These are phyloP conservation scores for Solanum hybrid DNA, from an alignment of 305 asterid genomes.

Conservation along the genomic window DNA sequence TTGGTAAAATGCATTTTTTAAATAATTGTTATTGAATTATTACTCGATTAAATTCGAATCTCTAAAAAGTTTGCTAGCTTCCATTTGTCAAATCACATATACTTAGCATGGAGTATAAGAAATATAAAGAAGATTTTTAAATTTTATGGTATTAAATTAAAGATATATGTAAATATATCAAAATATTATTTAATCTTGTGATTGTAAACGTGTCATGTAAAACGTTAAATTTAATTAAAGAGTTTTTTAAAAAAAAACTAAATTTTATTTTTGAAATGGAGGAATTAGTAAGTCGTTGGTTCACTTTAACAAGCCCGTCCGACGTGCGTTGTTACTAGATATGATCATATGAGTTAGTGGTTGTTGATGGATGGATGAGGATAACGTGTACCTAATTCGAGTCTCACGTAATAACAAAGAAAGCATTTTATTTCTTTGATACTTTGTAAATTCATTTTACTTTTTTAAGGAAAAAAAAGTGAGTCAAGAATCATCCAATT, in stretches of 20 bases:
- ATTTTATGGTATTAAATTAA: too few species aligned
- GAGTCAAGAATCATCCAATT: neutral
- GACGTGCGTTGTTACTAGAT: too few species aligned
- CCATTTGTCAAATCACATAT: neutral
- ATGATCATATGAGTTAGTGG: neutral
- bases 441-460: too few species aligned
- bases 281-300: neutral
- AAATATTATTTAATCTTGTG: too few species aligned
- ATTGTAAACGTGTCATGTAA: too few species aligned
- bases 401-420: neutral
- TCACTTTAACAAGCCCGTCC: neutral
- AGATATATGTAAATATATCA: too few species aligned
- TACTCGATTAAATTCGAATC: neutral
- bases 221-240: too few species aligned
- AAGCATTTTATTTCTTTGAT: neutral
- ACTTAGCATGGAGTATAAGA: neutral
- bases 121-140: too few species aligned
- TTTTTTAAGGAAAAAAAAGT: neutral
- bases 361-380: neutral
- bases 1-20: neutral
- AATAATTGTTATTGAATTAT: neutral
- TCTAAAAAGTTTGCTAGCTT: neutral
- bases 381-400: neutral
- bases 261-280: neutral
- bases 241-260: too few species aligned